These are phyloP conservation scores for Calcarisporium arbuscula DNA, from an alignment of 2,329 filamentous ascomycete species.

Conservation along the genomic window DNA sequence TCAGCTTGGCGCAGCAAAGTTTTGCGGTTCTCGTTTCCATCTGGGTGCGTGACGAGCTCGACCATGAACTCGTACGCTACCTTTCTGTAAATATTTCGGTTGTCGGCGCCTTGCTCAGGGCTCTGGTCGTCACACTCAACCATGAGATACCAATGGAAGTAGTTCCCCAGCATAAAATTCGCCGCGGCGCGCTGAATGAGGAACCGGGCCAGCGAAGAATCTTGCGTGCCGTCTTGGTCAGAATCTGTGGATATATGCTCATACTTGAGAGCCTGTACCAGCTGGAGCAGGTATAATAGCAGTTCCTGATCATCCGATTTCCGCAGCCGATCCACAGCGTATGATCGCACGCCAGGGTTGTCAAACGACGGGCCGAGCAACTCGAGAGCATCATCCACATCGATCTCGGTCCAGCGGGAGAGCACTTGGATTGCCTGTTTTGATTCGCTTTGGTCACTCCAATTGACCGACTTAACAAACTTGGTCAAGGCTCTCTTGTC, in stretches of 20 bases:
- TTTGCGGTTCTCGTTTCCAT: conserved; percentile 67
- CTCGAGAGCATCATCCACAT: conserved; percentile 93
- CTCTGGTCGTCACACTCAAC: conserved; percentile 89
- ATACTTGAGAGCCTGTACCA: conserved; percentile 94
- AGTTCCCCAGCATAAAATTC: conserved; percentile 88
- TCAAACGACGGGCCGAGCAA: conserved; percentile 88
- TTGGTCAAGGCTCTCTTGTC: conserved; percentile 93
- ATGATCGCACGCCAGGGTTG: conserved; percentile 80
- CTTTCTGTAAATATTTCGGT: conserved; percentile 82
- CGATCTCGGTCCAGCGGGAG: conserved; percentile 91
- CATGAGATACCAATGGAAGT: conserved; percentile 97
- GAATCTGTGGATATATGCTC: conserved; percentile 65
- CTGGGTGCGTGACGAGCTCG: conserved; percentile 66
- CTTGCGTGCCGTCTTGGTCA: conserved; percentile 51
- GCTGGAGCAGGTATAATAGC: conserved; percentile 81
- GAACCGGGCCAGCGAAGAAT: conserved; percentile 84
- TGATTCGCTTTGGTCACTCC: conserved; percentile 78
- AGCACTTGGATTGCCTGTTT: conserved; percentile 86
- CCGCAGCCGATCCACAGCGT: conserved; percentile 84
- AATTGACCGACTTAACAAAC: conserved; percentile 96
- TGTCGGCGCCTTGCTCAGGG: conserved; percentile 64
- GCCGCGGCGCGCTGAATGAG: conserved; percentile 80
- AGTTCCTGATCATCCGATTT: conserved; percentile 92
- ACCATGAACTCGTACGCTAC: conserved; percentile 96
- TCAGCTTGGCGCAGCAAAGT: conserved; percentile 82